phyloP scores from a whole-genome alignment of 2,329 filamentous ascomycete genomes.

The Ophiocordyceps camponoti-saundersi region DNA sequence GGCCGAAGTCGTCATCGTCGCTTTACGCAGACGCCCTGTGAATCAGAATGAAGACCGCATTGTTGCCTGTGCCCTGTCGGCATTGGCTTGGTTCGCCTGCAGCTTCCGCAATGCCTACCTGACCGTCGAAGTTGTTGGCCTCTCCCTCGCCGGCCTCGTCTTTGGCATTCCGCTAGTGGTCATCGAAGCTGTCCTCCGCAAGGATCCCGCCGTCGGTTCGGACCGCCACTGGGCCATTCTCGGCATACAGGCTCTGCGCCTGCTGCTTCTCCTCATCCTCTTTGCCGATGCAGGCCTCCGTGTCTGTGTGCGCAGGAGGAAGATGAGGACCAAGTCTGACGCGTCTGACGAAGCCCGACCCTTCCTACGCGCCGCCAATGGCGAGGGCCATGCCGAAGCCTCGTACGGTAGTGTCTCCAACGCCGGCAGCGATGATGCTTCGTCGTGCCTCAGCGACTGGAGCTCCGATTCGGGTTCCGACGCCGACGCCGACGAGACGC shows the following conservation, averaged over 20 bases:
- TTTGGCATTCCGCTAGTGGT: constrained; percentile 1
- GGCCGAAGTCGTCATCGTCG: neutral
- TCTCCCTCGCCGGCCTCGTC: neutral
- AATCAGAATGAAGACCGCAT: neutral
- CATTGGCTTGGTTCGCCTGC: constrained; percentile 1
- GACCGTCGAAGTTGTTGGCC: neutral
- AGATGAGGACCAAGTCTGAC: neutral
- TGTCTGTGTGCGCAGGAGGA: neutral
- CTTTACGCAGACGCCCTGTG: neutral
- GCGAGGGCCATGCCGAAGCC: neutral
- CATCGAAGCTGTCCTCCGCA: neutral
- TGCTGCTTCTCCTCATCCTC: neutral
- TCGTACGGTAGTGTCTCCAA: neutral
- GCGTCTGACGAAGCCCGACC: neutral
- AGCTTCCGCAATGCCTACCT: neutral
- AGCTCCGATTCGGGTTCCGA: constrained; percentile 1
- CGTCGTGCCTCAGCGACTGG: neutral
- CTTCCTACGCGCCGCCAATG: neutral
- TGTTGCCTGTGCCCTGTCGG: neutral
- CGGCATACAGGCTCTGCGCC: neutral
- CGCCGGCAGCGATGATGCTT: neutral
- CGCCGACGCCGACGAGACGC: constrained; percentile 1
- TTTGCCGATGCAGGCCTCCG: neutral
- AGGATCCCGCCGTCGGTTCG: neutral
- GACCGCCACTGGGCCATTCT: neutral